These are phyloP conservation scores for Posidonia oceanica DNA, from an alignment of 116 monocot genomes.

Conservation along the genomic window DNA sequence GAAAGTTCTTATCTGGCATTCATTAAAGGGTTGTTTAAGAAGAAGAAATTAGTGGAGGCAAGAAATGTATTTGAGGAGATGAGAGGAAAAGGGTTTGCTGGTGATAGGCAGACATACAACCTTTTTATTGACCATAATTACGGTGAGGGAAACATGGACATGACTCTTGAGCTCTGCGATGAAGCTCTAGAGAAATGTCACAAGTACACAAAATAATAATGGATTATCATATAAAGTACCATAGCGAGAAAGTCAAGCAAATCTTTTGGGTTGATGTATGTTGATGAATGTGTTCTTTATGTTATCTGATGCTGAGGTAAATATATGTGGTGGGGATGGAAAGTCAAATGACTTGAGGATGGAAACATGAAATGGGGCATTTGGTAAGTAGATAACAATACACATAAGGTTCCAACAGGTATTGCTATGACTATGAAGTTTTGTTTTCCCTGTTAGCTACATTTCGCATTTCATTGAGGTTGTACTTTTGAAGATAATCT, in stretches of 20 bases:
- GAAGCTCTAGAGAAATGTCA: slow-evolving; percentile 50
- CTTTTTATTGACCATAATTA: slow-evolving; percentile 59
- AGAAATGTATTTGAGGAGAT: slow-evolving; percentile 75
- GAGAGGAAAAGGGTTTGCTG: slow-evolving; percentile 33
- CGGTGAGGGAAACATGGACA: slow-evolving; percentile 48
- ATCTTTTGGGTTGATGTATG: no score
- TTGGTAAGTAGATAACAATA: no score
- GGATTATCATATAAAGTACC: not conserved
- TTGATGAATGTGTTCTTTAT: no score
- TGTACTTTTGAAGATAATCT: no score
- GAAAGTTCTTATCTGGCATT: slow-evolving; percentile 53
- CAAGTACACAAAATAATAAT: not conserved
- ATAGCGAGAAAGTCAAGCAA: not conserved
- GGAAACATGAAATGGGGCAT: no score
- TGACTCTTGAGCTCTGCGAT: slow-evolving; percentile 69
- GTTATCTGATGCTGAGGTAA: no score
- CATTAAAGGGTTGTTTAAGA: slow-evolving; percentile 49
- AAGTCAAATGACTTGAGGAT: no score
- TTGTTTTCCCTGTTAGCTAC: no score
- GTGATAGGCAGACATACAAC: slow-evolving; percentile 49
- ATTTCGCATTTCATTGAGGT: no score
- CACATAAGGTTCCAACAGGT: no score
- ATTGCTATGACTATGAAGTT: no score
- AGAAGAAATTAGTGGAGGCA: slow-evolving; percentile 62
- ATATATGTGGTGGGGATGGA: no score